phyloP scores from a whole-genome alignment of 139 green algal species.

The Picochlorum sp. region DNA sequence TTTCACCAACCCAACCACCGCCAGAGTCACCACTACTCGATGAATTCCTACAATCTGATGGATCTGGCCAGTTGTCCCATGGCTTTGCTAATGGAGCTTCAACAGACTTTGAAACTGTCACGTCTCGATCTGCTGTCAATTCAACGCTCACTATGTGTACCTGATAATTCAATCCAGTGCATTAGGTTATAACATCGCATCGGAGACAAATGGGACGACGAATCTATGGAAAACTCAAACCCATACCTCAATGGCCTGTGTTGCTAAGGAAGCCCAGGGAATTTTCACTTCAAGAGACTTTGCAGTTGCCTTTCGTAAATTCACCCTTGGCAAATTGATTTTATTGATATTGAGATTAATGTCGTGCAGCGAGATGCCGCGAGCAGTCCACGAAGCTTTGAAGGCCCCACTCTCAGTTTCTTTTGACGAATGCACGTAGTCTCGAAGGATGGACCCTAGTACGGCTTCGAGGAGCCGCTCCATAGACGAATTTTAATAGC shows the following conservation, averaged over 20 bases:
- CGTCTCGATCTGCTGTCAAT: no score
- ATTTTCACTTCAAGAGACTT: conserved; percentile 1
- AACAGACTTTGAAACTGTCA: no score
- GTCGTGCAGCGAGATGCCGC: conserved; percentile 4
- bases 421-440: not conserved
- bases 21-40: no score
- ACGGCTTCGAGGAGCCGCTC: not conserved
- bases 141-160: no score
- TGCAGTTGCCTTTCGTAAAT: not conserved
- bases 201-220: no score
- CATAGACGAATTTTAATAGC: not conserved
- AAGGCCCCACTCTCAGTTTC: not conserved
- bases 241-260: not conserved
- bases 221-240: no score
- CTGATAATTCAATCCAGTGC: no score
- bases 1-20: not conserved
- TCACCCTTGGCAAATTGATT: not conserved
- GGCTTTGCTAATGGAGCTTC: not conserved
- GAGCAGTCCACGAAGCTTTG: not conserved
- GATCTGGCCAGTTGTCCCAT: not conserved
- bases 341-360: conserved; percentile 1
- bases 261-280: not conserved
- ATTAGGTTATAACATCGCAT: no score
- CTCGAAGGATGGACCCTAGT: not conserved
- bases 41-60: not conserved